phyloP scores from a whole-genome alignment of 495 filamentous ascomycete genomes.

The Cenococcum geophilum region DNA sequence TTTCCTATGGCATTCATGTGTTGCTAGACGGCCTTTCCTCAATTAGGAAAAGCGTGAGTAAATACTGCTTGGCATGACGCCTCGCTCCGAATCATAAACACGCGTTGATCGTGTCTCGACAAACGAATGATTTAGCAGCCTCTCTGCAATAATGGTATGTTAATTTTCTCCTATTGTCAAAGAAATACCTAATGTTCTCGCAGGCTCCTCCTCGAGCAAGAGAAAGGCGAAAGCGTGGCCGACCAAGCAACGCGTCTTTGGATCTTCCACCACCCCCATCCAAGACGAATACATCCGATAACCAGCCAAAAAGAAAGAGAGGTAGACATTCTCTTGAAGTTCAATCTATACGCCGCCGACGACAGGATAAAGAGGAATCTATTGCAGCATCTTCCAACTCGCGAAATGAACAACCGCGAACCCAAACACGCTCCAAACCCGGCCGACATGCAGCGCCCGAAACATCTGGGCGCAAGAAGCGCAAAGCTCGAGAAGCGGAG shows the following conservation, averaged over 20 bases:
- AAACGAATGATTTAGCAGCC: no score
- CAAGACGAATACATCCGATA: not conserved
- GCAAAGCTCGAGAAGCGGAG: conserved; percentile 2
- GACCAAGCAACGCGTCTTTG: not conserved
- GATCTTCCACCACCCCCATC: not conserved
- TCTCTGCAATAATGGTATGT: no score
- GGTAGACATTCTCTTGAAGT: not conserved
- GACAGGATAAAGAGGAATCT: not conserved
- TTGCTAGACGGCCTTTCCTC: not conserved
- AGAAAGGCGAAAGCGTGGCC: not conserved
- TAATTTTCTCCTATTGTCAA: no score
- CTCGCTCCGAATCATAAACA: not conserved
- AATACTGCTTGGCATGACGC: not conserved
- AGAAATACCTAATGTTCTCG: conserved; percentile 23
- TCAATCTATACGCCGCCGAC: not conserved
- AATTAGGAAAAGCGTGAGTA: not conserved
- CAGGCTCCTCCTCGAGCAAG: not conserved
- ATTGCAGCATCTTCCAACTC: not conserved
- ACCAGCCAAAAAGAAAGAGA: not conserved
- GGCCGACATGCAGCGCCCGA: not conserved
- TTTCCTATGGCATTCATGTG: no score
- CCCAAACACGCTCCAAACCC: not conserved
- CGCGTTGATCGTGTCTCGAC: not conserved
- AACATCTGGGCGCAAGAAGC: not conserved
- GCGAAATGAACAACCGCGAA: not conserved